Percentiles rank a stretch among this genome's conserved stretches.
Conservation (phyloP, 139 green algal species). For the Zygnema circumcarinatum region DNA sequence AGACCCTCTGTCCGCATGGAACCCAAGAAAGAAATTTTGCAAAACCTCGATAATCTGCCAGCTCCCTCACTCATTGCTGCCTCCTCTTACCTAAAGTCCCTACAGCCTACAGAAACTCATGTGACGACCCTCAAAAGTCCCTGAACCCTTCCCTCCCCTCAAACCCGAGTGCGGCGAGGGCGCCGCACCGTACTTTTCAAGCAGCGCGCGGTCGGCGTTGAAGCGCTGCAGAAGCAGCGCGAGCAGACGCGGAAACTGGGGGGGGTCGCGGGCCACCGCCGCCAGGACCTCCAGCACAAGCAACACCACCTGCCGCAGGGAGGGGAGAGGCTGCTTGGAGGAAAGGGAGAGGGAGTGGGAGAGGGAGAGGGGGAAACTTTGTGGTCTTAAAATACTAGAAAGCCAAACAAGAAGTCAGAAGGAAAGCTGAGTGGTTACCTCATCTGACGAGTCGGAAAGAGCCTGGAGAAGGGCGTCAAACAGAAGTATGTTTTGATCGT, state of each 20-base stretch:
- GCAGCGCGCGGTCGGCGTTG: conserved; percentile 34
- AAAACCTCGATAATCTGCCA: no score
- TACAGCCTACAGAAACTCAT: no score
- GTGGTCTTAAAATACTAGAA: not conserved
- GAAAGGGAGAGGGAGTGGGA: not conserved
- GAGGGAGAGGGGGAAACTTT: not conserved
- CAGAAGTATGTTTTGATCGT: conserved; percentile 59
- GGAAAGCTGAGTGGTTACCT: conserved; percentile 40
- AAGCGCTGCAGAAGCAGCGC: conserved; percentile 40
- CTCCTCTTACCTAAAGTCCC: no score
- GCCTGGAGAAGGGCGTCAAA: conserved; percentile 75
- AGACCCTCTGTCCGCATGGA: no score
- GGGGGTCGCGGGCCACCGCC: conserved; percentile 66
- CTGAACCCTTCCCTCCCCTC: no score
- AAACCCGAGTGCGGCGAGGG: no score
- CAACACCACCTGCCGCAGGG: conserved; percentile 50
- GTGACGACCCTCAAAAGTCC: no score
- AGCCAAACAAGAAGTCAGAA: not conserved
- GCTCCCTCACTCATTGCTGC: no score
- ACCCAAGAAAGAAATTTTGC: no score
- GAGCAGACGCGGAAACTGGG: conserved; percentile 50
- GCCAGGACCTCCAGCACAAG: conserved; percentile 75
- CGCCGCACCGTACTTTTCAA: conserved; percentile 32
- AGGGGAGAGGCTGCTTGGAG: no score
- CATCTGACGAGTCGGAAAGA: conserved; percentile 47